Conservation (phyloP, 257 asterid genomes). For the Przewalskia tangutica region DNA sequence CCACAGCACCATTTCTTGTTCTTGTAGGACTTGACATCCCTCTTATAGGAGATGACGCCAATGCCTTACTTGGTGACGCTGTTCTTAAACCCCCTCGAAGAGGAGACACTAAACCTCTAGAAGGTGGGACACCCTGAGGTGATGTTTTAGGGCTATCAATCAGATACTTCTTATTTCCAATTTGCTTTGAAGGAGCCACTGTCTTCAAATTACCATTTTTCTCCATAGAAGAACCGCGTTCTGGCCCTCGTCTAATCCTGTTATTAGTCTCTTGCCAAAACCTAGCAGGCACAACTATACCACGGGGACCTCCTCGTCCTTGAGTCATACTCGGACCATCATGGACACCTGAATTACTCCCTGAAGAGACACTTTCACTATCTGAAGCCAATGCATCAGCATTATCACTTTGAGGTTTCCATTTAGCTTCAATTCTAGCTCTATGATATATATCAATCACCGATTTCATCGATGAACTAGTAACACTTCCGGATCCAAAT, state of each 20-base stretch:
- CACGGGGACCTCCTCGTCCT: constrained; percentile 37
- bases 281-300: constrained; percentile 51
- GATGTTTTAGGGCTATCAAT: constrained; percentile 40
- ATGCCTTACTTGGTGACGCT: constrained; percentile 53
- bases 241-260: constrained; percentile 27
- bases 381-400: constrained; percentile 40
- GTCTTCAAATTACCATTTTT: constrained; percentile 21
- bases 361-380: constrained; percentile 53
- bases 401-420: constrained; percentile 19
- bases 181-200: background rate
- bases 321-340: constrained; percentile 19
- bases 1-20: constrained; percentile 35
- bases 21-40: constrained; percentile 58
- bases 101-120: constrained; percentile 58
- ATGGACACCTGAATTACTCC: constrained; percentile 19
- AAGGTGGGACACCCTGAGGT: constrained; percentile 25
- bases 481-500: constrained; percentile 39
- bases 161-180: constrained; percentile 25
- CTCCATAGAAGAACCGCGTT: constrained; percentile 39
- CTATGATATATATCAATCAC: constrained; percentile 20
- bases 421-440: constrained; percentile 15
- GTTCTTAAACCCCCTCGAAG: constrained; percentile 51
- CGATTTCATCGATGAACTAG: constrained; percentile 30
- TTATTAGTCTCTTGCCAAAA: constrained; percentile 41
- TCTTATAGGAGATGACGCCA: constrained; percentile 23